Percentiles rank a stretch among this genome's conserved stretches.
Conservation (phyloP, 768 basidiomycete genomes). For the Boletus fagicola region DNA sequence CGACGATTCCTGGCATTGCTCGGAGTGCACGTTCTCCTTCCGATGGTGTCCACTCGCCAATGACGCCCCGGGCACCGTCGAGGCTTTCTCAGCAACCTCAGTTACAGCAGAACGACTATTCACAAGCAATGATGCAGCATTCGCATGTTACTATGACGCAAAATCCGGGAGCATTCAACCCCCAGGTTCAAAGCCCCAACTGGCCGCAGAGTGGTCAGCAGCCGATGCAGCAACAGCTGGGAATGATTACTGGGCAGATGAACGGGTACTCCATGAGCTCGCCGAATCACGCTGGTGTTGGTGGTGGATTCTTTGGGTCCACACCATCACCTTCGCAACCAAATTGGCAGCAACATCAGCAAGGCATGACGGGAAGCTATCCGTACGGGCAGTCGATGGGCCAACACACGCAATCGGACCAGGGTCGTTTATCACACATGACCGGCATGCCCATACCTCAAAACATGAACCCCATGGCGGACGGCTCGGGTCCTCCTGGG, state of each 20-base stretch:
- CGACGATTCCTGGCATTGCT: slow-evolving; percentile 69
- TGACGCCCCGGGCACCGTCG: slow-evolving; percentile 38
- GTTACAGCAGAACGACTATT: slow-evolving; percentile 45
- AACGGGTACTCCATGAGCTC: slow-evolving; percentile 36
- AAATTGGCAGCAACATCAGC: slow-evolving; percentile 30
- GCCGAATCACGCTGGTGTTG: slow-evolving; percentile 35
- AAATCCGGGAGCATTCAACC: slow-evolving; percentile 24
- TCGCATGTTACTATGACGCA: slow-evolving; percentile 33
- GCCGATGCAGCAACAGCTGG: slow-evolving; percentile 42
- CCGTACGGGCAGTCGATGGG: slow-evolving; percentile 29
- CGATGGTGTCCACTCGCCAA: slow-evolving; percentile 50
- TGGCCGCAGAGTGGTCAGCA: slow-evolving; percentile 58
- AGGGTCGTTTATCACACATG: slow-evolving; percentile 45
- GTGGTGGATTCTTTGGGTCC: slow-evolving; percentile 26
- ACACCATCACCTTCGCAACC: slow-evolving; percentile 26
- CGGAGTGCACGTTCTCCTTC: slow-evolving; percentile 75
- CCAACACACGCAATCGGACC: slow-evolving; percentile 28
- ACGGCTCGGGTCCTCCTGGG: slow-evolving; percentile 38
- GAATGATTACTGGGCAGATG: slow-evolving; percentile 37
- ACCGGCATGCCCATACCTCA: slow-evolving; percentile 50
- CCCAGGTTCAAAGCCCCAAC: slow-evolving; percentile 42
- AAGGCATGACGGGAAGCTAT: slow-evolving; percentile 30
- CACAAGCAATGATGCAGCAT: slow-evolving; percentile 39
- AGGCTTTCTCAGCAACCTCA: slow-evolving; percentile 43
- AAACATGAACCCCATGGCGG: slow-evolving; percentile 42